Evolutionary conservation across 768 basidiomycete species (phyloP), one percentile per base, ranked within the genome.

Genomic region (Hemileccinum rubropunctum): DNA sequence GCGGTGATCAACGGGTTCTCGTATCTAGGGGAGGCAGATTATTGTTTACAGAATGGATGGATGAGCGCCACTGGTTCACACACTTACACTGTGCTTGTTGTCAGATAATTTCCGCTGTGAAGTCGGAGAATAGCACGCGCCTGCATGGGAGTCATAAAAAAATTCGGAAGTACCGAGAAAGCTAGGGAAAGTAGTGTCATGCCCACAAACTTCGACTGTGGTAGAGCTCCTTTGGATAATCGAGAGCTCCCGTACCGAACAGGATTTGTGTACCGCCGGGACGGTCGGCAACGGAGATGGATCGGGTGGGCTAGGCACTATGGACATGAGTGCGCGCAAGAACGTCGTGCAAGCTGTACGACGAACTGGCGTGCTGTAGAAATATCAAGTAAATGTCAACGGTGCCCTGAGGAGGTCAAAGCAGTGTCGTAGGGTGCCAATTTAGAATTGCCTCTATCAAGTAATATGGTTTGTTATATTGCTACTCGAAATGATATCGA

Each of bases 1-100:
- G 88, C 86, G 30, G 87, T 89, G 35, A 91, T 62, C 54, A 86
- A 65, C 3, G 89, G 89, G 59, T 91, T 91, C 70, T 91, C 87
- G 60, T 91, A 91, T 59, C 84, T 86, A 53, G 32, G 33, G 33
- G 26, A 26, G 26, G 28, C 35, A 41, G 4, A 34, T 64, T 11
- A 64, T 53, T 45, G 42, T 20, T 46, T 26, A 12, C 33, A 28
- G 27, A 23, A 6, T 33, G 23, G 41, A 41, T 11, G 33, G 41
- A 41, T 11, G 28, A 21, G 20, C n/a, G 28, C n/a, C 20, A 39
- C 17, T 7, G n/a, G 35, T 26, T 39, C 41, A 28, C 32, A 48
- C n/a, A 67, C 59, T 68, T 52, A 68, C 61, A 68, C 65, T 68
- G 13, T 23, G 12, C 12, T 9, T 23, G 20, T 37, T 18, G 47